Conservation (phyloP, 2,329 filamentous ascomycete genomes). For the Thermochaetoides dissita region DNA sequence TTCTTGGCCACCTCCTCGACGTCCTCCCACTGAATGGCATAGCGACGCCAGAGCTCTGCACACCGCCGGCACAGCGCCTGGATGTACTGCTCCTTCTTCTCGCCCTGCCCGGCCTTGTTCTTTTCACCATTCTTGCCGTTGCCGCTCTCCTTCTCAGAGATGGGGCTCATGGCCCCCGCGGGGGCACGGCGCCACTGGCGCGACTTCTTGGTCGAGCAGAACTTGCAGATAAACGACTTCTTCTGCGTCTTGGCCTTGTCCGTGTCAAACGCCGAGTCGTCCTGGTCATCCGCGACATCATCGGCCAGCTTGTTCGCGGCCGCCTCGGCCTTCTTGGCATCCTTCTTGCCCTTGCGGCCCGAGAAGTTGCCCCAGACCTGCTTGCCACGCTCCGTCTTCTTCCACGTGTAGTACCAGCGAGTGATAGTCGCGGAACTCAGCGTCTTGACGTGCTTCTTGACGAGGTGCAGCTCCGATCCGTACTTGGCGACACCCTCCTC, state of each 20-base stretch:
- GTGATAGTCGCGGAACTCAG: conserved; percentile 69
- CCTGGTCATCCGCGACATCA: conserved; percentile 80
- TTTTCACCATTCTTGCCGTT: conserved; percentile 65
- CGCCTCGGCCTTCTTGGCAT: conserved; percentile 59
- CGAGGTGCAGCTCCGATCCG: conserved; percentile 74
- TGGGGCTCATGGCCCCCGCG: conserved; percentile 54
- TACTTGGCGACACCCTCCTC: conserved; percentile 83
- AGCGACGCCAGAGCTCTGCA: conserved; percentile 86
- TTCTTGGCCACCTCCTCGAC: conserved; percentile 85
- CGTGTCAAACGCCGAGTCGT: conserved; percentile 91
- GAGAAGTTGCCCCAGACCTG: conserved; percentile 84
- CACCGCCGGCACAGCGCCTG: conserved; percentile 81
- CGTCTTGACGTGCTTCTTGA: conserved; percentile 75
- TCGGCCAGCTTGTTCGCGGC: conserved; percentile 67
- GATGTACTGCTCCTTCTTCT: conserved; percentile 61
- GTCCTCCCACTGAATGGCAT: conserved; percentile 91
- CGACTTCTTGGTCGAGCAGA: conserved; percentile 67
- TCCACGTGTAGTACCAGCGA: conserved; percentile 95
- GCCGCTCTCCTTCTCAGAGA: conserved; percentile 50
- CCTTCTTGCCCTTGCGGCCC: conserved; percentile 80
- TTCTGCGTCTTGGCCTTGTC: conserved; percentile 71
- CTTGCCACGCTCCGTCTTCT: conserved; percentile 74
- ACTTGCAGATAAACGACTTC: conserved; percentile 82
- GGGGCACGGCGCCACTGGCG: conserved; percentile 88
- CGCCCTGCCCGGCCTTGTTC: conserved; percentile 58